These are phyloP conservation scores for Marsdenia floribunda DNA, from an alignment of 257 asterid genomes.

Conservation along the genomic window DNA sequence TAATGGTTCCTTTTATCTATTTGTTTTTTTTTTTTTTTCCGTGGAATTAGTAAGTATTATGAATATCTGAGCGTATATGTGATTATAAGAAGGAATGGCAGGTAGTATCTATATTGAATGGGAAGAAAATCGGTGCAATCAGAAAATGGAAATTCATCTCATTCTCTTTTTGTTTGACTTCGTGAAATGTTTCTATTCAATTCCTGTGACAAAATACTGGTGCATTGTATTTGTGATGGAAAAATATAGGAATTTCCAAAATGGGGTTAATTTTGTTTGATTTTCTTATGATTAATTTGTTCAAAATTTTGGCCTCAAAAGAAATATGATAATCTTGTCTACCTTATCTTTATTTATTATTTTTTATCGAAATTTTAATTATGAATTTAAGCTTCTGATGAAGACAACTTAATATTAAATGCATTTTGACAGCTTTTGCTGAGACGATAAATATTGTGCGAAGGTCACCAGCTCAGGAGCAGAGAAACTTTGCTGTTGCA, in stretches of 20 bases:
- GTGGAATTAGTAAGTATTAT: neutral
- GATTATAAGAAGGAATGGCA: neutral
- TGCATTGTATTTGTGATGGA: neutral
- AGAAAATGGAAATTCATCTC: neutral
- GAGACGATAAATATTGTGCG: neutral
- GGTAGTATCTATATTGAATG: no score
- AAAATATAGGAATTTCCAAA: neutral
- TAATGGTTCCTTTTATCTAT: no score
- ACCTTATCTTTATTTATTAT: neutral
- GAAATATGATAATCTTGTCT: neutral
- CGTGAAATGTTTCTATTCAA: neutral
- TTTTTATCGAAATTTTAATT: neutral
- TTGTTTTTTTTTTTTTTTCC: no score
- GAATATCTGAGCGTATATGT: neutral
- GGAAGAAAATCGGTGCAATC: neutral
- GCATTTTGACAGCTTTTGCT: neutral
- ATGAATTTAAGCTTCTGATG: neutral
- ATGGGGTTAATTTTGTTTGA: neutral
- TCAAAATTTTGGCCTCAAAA: neutral
- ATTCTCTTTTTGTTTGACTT: neutral
- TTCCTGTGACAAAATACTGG: neutral
- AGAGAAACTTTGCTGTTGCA: conserved; percentile 33
- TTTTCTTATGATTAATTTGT: neutral
- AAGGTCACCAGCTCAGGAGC: conserved; percentile 25
- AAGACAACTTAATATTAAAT: neutral